Base-by-base conservation (phyloP, 2,329 filamentous ascomycete species). In the Pseudogymnoascus sp. region DNA sequence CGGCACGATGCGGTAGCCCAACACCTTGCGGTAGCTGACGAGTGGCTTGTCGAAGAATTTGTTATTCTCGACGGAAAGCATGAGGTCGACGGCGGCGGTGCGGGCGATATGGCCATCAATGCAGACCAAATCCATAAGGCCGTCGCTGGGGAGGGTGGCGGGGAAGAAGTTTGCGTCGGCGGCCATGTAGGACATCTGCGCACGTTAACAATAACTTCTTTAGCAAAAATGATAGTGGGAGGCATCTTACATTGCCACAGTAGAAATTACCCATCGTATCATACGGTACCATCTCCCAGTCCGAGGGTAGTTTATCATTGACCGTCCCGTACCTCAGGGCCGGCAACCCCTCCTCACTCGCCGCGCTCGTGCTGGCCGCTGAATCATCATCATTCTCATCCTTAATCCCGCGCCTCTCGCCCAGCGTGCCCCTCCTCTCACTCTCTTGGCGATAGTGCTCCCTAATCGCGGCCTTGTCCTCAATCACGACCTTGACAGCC, bases 181-280 rank as follows among this genome's bases (percentile, higher is more conserved):
- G 0, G 93, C 87, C 91, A 99, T 93, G 75, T 89, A 96, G 24
- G 89, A 86, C 88, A 97, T 96, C 86, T 88, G 35, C n/a, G 61
- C 33, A 62, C 8, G 61, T 62, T 33, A 56, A 62, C 7, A 61
- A 6, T 29, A 59, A 5, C 29, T 60, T 21, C 29, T 31, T 6
- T 10, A 21, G n/a, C n/a, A 31, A 3, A 31, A 3, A 35, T 14
- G 21, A 10, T 8, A 50, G 5, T 37, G 13, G 26, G 13, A 38
- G n/a, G 13, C 10, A 19, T 78, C 84, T 77, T 72, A 87, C 86
- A 74, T 97, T 99, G 66, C 95, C 95, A 33, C 88, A 90, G 76
- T 96, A 97, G 74, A 99, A 96, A 71, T 91, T 97, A 56, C 92
- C 92, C 63, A 99, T 79, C 31, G 88, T 90, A 66, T 95, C 86